A percentile compares a stretch with the other conserved stretches of the same genome.
phyloP scores from a whole-genome alignment of 129 eudicot genomes.

The Flaveria bidentis region DNA sequence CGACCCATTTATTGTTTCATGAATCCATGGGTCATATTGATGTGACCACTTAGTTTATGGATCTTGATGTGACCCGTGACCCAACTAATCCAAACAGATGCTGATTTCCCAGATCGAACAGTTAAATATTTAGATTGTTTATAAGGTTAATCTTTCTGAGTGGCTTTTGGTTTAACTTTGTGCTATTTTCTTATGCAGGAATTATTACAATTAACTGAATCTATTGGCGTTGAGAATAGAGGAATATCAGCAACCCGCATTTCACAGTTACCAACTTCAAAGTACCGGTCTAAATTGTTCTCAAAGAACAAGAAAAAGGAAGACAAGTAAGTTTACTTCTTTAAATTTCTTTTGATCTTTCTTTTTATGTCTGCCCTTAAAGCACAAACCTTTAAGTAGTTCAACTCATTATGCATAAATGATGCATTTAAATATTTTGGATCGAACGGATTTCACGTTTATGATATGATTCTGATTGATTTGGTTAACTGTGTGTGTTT shows the following conservation, averaged over 20 bases:
- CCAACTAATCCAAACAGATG: not conserved
- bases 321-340: constrained; percentile 49
- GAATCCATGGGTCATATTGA: not conserved
- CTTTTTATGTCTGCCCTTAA: not conserved
- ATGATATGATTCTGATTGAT: not conserved
- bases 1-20: not conserved
- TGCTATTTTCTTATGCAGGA: constrained; percentile 45
- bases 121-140: not conserved
- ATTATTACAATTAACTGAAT: constrained; percentile 60
- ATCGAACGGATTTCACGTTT: not conserved
- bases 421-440: not conserved
- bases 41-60: constrained; percentile 4
- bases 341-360: not conserved
- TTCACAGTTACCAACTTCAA: constrained; percentile 64
- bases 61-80: not conserved
- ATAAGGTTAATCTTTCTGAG: not conserved
- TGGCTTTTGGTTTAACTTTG: not conserved
- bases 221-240: constrained; percentile 65
- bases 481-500: constrained; percentile 18
- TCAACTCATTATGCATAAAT: constrained; percentile 6
- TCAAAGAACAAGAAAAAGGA: constrained; percentile 61
- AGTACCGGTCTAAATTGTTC: constrained; percentile 55
- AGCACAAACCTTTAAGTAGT: constrained; percentile 14
- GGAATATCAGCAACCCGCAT: constrained; percentile 59
- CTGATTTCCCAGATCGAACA: not conserved